Conservation (phyloP, 257 asterid species). For the Jasminum sambac region DNA sequence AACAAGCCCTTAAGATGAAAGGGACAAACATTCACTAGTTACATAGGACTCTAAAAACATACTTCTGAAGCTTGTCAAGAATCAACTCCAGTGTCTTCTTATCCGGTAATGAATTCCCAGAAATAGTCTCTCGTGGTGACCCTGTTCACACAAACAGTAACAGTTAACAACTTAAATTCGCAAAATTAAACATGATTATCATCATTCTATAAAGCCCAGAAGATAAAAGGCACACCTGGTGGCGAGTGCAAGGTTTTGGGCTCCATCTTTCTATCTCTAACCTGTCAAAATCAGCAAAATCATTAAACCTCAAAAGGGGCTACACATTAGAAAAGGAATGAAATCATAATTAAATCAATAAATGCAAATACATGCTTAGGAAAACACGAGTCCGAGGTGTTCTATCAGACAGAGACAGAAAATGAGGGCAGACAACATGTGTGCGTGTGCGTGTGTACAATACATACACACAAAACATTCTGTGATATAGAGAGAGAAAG, state of each 20-base stretch:
- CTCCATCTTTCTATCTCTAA: constrained; percentile 49
- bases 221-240: constrained; percentile 51
- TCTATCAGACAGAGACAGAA: constrained; percentile 46
- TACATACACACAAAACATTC: constrained; percentile 30
- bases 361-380: constrained; percentile 25
- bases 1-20: neutral
- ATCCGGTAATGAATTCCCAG: constrained; percentile 67
- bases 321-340: constrained; percentile 24
- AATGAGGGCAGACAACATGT: constrained; percentile 46
- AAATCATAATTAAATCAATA: constrained; percentile 26
- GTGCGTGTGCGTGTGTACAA: constrained; percentile 31
- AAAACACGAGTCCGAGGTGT: constrained; percentile 49
- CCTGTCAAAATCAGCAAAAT: constrained; percentile 62
- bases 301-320: constrained; percentile 27
- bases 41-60: constrained; percentile 29
- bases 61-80: constrained; percentile 96
- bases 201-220: neutral
- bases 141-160: constrained; percentile 41
- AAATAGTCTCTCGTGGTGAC: constrained; percentile 49
- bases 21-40: neutral
- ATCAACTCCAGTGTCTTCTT: constrained; percentile 77
- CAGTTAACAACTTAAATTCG: constrained; percentile 18
- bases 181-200: neutral
- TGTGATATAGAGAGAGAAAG: constrained; percentile 29
- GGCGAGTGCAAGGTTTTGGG: constrained; percentile 50